A percentile compares a stretch with the other conserved stretches of the same genome.
phyloP scores from a whole-genome alignment of 1,139 yeast genomes.

The Hemisphaericaspora lyxosophila region DNA sequence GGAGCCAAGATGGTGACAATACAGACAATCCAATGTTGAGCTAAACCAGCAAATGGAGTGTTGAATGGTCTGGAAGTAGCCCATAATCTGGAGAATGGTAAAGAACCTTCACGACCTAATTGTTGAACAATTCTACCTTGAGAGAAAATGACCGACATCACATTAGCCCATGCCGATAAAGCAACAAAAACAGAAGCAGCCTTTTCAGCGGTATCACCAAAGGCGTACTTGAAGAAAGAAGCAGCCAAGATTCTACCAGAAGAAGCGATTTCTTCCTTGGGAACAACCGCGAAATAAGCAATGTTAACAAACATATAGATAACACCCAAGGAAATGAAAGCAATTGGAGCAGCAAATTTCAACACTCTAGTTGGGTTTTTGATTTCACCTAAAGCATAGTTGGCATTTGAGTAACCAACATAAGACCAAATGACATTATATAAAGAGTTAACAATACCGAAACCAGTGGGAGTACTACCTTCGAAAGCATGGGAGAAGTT shows the following conservation, averaged over 20 bases:
- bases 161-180: conserved; percentile 50
- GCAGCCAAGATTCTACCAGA: conserved; percentile 51
- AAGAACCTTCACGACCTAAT: conserved; percentile 49
- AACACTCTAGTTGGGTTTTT: conserved; percentile 50
- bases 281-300: conserved; percentile 59
- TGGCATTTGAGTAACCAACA: conserved; percentile 73
- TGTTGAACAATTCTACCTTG: conserved; percentile 52
- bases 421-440: conserved; percentile 83
- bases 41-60: conserved; percentile 54
- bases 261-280: conserved; percentile 41
- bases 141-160: conserved; percentile 47
- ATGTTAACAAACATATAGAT: conserved; percentile 65
- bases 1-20: conserved; percentile 48
- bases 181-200: conserved; percentile 53
- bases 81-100: conserved; percentile 47
- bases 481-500: conserved; percentile 62
- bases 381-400: conserved; percentile 79
- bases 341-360: conserved; percentile 46
- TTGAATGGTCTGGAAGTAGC: conserved; percentile 45
- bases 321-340: conserved; percentile 61
- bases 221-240: conserved; percentile 45
- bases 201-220: conserved; percentile 45
- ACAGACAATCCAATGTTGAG: conserved; percentile 59
- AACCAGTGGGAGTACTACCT: conserved; percentile 64
- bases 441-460: conserved; percentile 74